phyloP scores from a whole-genome alignment of 768 basidiomycete genomes.

The Austroboletus eburneus region DNA sequence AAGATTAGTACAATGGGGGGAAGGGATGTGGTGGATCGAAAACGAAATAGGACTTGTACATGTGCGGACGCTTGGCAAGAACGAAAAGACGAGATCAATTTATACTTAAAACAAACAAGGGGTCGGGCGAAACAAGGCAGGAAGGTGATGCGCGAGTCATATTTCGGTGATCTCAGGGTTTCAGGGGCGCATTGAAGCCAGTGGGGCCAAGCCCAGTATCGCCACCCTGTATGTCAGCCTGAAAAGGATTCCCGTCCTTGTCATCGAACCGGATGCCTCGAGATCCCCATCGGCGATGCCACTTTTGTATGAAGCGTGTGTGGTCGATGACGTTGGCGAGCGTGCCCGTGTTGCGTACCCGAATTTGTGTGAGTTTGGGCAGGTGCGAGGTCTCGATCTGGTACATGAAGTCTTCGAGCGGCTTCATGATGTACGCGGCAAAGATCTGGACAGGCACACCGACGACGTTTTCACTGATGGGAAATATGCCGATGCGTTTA shows the following conservation, averaged over 20 bases:
- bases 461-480: conserved; percentile 36
- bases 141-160: too few species aligned
- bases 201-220: too few species aligned
- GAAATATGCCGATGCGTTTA: conserved; percentile 41
- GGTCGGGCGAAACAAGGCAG: too few species aligned
- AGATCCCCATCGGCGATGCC: conserved; percentile 27
- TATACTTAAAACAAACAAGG: too few species aligned
- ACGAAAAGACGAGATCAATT: too few species aligned
- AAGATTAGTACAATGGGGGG: too few species aligned
- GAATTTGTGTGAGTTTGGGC: conserved; percentile 34
- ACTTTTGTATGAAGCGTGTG: conserved; percentile 23
- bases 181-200: too few species aligned
- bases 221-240: not conserved
- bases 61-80: too few species aligned
- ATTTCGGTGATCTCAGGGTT: too few species aligned
- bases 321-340: conserved; percentile 32
- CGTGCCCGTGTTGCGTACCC: conserved; percentile 39
- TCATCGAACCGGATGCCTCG: conserved; percentile 31
- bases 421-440: conserved; percentile 37
- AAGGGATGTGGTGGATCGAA: too few species aligned
- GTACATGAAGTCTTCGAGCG: conserved; percentile 37
- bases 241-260: conserved; percentile 26
- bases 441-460: conserved; percentile 37
- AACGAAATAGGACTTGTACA: too few species aligned
- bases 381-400: conserved; percentile 34